Conservation (phyloP, 192 early-diverging fungal genomes). For the Rhizoclosmatium sp. region DNA sequence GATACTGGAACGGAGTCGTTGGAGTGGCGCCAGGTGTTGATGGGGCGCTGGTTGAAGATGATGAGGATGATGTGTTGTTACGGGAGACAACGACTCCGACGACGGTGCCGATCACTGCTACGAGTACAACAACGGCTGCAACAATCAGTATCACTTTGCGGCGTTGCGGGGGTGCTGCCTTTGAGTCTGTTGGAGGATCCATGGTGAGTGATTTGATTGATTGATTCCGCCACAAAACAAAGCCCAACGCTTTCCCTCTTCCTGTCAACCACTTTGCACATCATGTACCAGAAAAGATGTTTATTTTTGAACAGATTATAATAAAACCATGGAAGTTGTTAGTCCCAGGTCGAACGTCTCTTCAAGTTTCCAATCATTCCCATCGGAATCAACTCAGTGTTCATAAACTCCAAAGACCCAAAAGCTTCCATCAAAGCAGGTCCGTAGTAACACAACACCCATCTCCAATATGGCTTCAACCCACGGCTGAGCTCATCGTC, state of each 20-base stretch:
- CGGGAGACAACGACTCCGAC: not conserved
- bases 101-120: not conserved
- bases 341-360: not conserved
- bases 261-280: too few species aligned
- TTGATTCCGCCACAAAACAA: too few species aligned
- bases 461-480: not conserved
- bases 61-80: not conserved
- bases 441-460: not conserved
- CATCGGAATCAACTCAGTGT: not conserved
- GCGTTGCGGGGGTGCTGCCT: too few species aligned
- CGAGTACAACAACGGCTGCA: not conserved
- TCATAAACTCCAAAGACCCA: not conserved
- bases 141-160: not conserved
- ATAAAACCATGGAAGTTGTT: too few species aligned
- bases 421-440: not conserved
- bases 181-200: too few species aligned
- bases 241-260: too few species aligned
- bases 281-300: too few species aligned
- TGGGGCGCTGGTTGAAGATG: not conserved
- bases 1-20: not conserved
- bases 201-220: too few species aligned
- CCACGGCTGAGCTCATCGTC: not conserved
- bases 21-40: too few species aligned
- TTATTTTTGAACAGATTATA: too few species aligned
- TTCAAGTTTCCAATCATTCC: constrained; percentile 1